Evolutionary conservation across 2,329 filamentous ascomycete species (phyloP).

Genomic region (Thelonectria blattea): DNA sequence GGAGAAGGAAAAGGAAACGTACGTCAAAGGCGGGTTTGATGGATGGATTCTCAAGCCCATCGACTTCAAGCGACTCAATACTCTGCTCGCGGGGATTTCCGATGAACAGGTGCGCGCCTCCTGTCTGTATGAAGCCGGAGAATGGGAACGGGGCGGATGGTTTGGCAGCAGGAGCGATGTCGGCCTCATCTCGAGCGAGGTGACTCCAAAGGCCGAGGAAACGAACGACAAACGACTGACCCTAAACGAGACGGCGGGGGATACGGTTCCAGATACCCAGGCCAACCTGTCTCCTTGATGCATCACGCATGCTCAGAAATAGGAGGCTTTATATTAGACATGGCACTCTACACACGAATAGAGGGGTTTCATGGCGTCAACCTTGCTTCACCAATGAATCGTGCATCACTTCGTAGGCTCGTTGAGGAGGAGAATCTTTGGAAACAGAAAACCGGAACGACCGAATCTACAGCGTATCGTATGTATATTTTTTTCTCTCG

Average conservation of each 20-base stretch:
- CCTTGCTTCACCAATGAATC: not conserved
- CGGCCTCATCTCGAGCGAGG: conserved; percentile 26
- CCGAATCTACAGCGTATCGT: conserved; percentile 19
- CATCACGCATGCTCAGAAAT: not conserved
- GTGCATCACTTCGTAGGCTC: not conserved
- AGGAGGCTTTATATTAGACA: not conserved
- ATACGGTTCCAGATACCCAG: not conserved
- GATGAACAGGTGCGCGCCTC: conserved; percentile 62
- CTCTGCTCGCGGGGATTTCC: conserved; percentile 72
- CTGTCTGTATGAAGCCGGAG: conserved; percentile 72
- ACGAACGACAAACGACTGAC: conserved; percentile 28
- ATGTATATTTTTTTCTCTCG: conserved; percentile 38
- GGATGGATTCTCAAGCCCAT: conserved; percentile 92
- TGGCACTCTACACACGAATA: not conserved
- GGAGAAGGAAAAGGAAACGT: conserved; percentile 71
- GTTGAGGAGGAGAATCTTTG: not conserved
- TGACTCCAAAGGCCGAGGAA: conserved; percentile 38
- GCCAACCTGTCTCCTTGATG: not conserved
- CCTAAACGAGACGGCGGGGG: not conserved
- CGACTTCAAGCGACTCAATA: conserved; percentile 75
- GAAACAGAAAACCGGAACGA: not conserved
- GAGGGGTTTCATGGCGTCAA: not conserved
- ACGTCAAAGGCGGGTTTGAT: conserved; percentile 82
- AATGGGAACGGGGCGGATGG: conserved; percentile 90
- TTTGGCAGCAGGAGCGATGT: conserved; percentile 52